Conservation (phyloP, 1,139 yeast genomes). For the Barnettozyma hawaiiensis region DNA sequence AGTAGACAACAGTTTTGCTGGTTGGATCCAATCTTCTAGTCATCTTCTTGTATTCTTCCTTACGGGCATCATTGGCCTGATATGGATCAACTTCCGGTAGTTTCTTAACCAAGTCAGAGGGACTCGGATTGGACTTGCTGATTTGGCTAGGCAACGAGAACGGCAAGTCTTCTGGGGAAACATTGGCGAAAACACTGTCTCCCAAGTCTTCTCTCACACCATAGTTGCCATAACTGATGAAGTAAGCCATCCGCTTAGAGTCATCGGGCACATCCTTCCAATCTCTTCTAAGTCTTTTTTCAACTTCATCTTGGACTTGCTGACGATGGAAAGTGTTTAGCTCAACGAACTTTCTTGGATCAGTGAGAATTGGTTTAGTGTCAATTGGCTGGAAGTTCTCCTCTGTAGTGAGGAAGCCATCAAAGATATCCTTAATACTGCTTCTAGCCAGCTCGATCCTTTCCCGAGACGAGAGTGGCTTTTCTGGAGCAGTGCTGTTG, state of each 20-base stretch:
- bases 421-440: constrained; percentile 25
- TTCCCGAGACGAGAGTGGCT: constrained; percentile 17
- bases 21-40: constrained; percentile 49
- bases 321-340: constrained; percentile 54
- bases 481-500: constrained; percentile 1
- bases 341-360: constrained; percentile 40
- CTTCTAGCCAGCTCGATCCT: constrained; percentile 22
- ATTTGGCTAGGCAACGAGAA: constrained; percentile 33
- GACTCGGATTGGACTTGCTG: constrained; percentile 26
- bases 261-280: constrained; percentile 44
- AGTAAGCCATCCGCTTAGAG: constrained; percentile 49
- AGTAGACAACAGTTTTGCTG: constrained; percentile 46
- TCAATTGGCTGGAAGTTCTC: constrained; percentile 45
- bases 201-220: constrained; percentile 55
- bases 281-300: constrained; percentile 43
- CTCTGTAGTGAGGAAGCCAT: constrained; percentile 25
- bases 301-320: constrained; percentile 49
- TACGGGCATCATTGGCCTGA: constrained; percentile 41
- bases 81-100: constrained; percentile 41
- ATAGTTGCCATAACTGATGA: constrained; percentile 58
- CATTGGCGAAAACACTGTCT: constrained; percentile 36
- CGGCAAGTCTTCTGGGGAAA: constrained; percentile 45
- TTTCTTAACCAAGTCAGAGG: constrained; percentile 30
- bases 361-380: constrained; percentile 42
- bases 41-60: constrained; percentile 41